Conservation (phyloP, 305 asterid genomes). For the Fraxinus sp. region DNA sequence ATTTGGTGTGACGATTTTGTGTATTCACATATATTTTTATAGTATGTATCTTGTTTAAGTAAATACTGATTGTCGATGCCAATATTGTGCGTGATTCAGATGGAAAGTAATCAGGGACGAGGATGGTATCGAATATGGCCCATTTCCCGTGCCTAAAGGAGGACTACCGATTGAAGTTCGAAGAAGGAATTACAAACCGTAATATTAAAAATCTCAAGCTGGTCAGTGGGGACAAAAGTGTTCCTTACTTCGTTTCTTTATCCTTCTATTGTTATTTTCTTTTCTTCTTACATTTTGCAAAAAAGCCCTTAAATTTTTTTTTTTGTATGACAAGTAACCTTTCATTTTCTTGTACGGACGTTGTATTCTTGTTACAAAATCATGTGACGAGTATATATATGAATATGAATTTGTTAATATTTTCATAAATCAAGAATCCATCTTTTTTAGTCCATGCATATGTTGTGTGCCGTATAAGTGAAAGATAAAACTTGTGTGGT, state of each 20-base stretch:
- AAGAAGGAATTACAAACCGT: conserved; percentile 6
- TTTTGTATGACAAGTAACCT: neutral
- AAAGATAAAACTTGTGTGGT: conserved; percentile 34
- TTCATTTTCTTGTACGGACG: conserved; percentile 23
- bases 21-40: neutral
- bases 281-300: conserved; percentile 16
- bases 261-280: neutral
- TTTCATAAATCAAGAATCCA: neutral
- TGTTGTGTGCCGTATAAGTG: conserved; percentile 15
- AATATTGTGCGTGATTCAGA: conserved; percentile 29
- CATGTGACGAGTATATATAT: neutral
- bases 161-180: conserved; percentile 55
- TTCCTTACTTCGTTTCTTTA: conserved; percentile 13
- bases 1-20: neutral
- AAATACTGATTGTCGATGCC: neutral
- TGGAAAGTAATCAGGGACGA: conserved; percentile 58
- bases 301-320: neutral
- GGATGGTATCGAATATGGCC: conserved; percentile 60
- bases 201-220: neutral
- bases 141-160: conserved; percentile 65
- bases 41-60: neutral
- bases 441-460: conserved; percentile 14
- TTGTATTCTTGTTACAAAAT: neutral
- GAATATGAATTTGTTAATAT: neutral
- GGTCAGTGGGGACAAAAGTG: conserved; percentile 35